A percentile compares a stretch with the other conserved stretches of the same genome.
phyloP scores from a whole-genome alignment of 140 eudicot species.

The Ambrosia hybrid region DNA sequence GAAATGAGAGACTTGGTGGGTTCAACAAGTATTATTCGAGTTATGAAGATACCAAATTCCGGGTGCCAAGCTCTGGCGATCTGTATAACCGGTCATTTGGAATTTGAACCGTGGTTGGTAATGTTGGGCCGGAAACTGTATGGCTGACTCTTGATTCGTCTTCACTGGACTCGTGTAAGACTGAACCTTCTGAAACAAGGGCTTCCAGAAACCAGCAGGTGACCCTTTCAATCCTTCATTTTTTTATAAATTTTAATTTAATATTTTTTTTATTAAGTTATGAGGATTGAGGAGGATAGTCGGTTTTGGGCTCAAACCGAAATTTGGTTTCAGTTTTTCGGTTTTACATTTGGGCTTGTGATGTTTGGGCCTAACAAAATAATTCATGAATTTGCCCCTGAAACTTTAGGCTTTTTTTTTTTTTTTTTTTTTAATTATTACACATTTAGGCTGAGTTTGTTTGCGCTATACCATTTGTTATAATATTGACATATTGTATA shows the following conservation, averaged over 20 bases:
- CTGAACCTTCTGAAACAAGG: slow-evolving; percentile 42
- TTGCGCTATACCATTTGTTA: too few species aligned
- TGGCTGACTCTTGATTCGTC: slow-evolving; percentile 40
- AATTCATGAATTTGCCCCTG: too few species aligned
- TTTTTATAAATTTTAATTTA: not conserved
- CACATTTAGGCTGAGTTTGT: too few species aligned
- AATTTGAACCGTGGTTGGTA: slow-evolving; percentile 41
- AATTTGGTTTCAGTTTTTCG: not conserved
- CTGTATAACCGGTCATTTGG: slow-evolving; percentile 72
- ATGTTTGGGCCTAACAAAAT: too few species aligned
- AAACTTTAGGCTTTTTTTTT: too few species aligned
- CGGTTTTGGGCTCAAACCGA: too few species aligned
- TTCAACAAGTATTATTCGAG: slow-evolving; percentile 55
- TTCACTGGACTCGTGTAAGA: slow-evolving; percentile 49
- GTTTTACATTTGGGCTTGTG: too few species aligned
- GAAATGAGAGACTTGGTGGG: slow-evolving; percentile 67
- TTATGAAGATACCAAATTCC: slow-evolving; percentile 68
- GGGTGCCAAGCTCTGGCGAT: slow-evolving; percentile 65
- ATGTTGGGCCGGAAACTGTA: slow-evolving; percentile 24
- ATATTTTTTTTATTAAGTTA: not conserved
- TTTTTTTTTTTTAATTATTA: too few species aligned
- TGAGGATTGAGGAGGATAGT: not conserved
- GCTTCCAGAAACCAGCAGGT: slow-evolving; percentile 62
- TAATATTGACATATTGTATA: too few species aligned
- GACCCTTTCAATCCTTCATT: not conserved